Base-by-base conservation (phyloP, 768 basidiomycete genomes). In the Gloeopeniophorella convolvens region DNA sequence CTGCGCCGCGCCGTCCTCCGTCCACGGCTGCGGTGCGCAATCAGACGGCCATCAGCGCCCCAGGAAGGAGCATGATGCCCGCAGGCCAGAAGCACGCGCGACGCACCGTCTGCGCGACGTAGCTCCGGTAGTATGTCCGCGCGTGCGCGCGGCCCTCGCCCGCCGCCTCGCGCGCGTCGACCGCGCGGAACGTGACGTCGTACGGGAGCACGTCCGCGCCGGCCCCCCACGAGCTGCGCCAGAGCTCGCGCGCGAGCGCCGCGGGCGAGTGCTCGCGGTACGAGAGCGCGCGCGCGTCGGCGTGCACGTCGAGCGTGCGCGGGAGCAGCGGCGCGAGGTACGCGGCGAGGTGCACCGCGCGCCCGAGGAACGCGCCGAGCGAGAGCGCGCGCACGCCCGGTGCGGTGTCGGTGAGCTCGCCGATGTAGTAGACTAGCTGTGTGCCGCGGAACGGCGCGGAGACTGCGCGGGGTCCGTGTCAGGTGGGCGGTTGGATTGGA, bases 371-470 rank as follows among this genome's bases (percentile, higher is more conserved):
- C 18, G 67, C 59, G 6, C 74, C 75, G 1, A 69, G 11, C 1
- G 73, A 76, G 56, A 73, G 60, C 5, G 65, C 65, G 15, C 71
- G 66, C 15, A 74, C 71, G 12, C 64, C 55, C 5, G 74, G 74
- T 6, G 74, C 69, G 24, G 65, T 63, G 46, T 67, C 67, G n/a
- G 56, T 54, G 26, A 69, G 61, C 58, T 73, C 72, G 20, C 76
- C 74, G 11, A 77, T 64, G 16, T 65, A 48, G 54, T 76, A 78
- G 1, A 76, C 73, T 4, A 71, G 48, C 50, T 72, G 74, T 0
- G 74, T 75, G 9, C 77, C 75, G 39, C 76, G 62, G 51, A 77
- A 75, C 1, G 75, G 74, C 1, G 73, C 48, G 11, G 73, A 74
- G 3, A 78, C 74, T 76, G 50, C 3, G 23, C 31, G 11, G 13